Conservation (phyloP, 2,329 filamentous ascomycete genomes). For the Amesomyces nigricolor region DNA sequence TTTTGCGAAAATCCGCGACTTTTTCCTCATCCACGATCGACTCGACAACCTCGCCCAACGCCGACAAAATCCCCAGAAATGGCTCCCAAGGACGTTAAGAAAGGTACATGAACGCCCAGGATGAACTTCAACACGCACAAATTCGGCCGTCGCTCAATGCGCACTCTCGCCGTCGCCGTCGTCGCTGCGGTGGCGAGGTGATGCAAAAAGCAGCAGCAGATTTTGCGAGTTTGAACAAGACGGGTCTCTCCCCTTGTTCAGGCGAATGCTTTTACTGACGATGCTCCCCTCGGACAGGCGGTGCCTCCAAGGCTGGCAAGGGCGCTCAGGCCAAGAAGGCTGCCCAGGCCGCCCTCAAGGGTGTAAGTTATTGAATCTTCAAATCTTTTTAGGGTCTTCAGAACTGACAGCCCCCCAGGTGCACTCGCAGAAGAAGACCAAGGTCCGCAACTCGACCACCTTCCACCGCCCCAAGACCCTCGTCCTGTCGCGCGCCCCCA, state of each 20-base stretch:
- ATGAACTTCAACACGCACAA: conserved; percentile 23
- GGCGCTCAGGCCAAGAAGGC: conserved; percentile 81
- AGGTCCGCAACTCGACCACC: conserved; percentile 85
- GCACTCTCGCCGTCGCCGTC: conserved; percentile 24
- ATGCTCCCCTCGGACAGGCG: conserved; percentile 47
- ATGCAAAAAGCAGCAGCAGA: conserved; percentile 65
- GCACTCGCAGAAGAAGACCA: conserved; percentile 75
- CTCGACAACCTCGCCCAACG: conserved; percentile 26
- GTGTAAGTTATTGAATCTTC: conserved; percentile 59
- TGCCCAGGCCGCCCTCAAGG: conserved; percentile 93
- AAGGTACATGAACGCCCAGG: conserved; percentile 33
- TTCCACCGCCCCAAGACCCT: conserved; percentile 99
- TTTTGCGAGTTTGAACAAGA: conserved; percentile 61
- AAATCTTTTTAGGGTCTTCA: not conserved
- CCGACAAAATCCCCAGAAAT: conserved; percentile 30
- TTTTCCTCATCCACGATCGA: conserved; percentile 24
- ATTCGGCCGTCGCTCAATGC: conserved; percentile 28
- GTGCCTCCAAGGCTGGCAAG: conserved; percentile 50
- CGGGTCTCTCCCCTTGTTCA: conserved; percentile 31
- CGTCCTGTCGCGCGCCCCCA: conserved; percentile 80
- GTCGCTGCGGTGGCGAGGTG: conserved; percentile 28
- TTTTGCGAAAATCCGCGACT: conserved; percentile 17
- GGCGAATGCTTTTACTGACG: conserved; percentile 64
- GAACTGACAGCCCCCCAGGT: conserved; percentile 35
- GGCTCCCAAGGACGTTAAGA: conserved; percentile 37